These are phyloP conservation scores for Rasamsonia emersonii DNA, from an alignment of 2,329 filamentous ascomycete species.

Conservation along the genomic window DNA sequence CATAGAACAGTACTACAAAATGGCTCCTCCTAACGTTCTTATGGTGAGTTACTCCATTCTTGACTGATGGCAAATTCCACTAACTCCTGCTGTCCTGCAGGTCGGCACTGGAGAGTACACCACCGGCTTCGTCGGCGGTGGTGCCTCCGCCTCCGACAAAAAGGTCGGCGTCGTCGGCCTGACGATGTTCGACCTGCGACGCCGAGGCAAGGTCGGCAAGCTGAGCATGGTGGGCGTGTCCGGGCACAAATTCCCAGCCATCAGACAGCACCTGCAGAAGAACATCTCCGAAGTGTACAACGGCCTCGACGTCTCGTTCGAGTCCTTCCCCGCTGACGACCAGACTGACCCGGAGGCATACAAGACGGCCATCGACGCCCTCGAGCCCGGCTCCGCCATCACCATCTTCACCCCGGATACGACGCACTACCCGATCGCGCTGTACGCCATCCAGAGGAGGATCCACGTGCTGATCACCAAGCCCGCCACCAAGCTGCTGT, in stretches of 20 bases:
- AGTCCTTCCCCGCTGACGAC: constrained; percentile 71
- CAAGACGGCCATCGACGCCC: constrained; percentile 77
- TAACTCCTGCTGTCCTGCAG: constrained; percentile 30
- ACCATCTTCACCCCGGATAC: constrained; percentile 95
- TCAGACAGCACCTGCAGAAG: constrained; percentile 75
- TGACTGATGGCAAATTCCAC: constrained; percentile 5
- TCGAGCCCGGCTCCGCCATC: constrained; percentile 75
- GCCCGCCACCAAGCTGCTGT: constrained; percentile 77
- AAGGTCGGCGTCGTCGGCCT: constrained; percentile 91
- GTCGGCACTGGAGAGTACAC: constrained; percentile 95
- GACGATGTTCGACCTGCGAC: constrained; percentile 78
- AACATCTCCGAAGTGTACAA: constrained; percentile 89
- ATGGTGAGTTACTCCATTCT: constrained; percentile 48
- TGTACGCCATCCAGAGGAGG: constrained; percentile 80
- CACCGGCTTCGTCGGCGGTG: constrained; percentile 81
- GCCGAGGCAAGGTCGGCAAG: constrained; percentile 77
- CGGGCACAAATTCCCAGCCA: constrained; percentile 82
- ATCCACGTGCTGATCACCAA: constrained; percentile 93
- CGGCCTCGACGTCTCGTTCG: constrained; percentile 74
- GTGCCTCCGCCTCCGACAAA: constrained; percentile 81
- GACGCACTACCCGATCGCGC: constrained; percentile 83
- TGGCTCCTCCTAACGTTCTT: constrained; percentile 58
- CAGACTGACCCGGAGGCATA: constrained; percentile 68
- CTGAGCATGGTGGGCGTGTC: constrained; percentile 86
- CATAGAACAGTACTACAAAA: constrained; percentile 16